Conservation (phyloP, 495 filamentous ascomycete species). For the Glonium stellatum region DNA sequence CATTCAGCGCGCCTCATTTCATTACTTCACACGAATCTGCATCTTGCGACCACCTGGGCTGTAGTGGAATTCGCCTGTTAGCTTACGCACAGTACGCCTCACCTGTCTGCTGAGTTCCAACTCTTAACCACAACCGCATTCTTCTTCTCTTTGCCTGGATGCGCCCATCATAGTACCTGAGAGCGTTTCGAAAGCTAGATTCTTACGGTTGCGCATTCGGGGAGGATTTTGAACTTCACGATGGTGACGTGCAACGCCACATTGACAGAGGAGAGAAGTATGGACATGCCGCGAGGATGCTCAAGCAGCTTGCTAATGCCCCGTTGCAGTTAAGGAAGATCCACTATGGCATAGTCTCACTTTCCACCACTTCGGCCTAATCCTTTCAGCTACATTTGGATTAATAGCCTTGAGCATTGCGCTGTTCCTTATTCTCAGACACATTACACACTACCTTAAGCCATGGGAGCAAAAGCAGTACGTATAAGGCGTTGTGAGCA, state of each 20-base stretch:
- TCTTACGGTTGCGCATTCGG: neutral
- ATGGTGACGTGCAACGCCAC: conserved; percentile 41
- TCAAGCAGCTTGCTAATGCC: neutral
- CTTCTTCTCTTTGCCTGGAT: neutral
- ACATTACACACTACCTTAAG: conserved; percentile 77
- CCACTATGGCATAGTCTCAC: conserved; percentile 34
- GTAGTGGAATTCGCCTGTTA: too few species aligned
- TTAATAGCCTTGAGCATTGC: conserved; percentile 50
- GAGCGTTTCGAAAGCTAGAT: neutral
- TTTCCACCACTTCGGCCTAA: conserved; percentile 49
- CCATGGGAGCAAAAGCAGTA: conserved; percentile 76
- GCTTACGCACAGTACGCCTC: too few species aligned
- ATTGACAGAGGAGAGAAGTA: conserved; percentile 43
- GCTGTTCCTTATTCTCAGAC: conserved; percentile 61
- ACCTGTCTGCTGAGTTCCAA: too few species aligned
- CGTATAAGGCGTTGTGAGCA: conserved; percentile 18
- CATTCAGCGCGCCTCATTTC: too few species aligned
- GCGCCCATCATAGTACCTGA: neutral
- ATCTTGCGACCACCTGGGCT: too few species aligned
- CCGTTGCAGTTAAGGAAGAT: conserved; percentile 12
- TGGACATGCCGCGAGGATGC: neutral
- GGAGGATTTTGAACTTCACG: neutral
- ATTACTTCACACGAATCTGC: too few species aligned
- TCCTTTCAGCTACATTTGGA: conserved; percentile 47
- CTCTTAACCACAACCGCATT: too few species aligned